These are phyloP conservation scores for Coix lacrymajobi DNA, from an alignment of 176 grass and related monocot genomes.

Conservation along the genomic window DNA sequence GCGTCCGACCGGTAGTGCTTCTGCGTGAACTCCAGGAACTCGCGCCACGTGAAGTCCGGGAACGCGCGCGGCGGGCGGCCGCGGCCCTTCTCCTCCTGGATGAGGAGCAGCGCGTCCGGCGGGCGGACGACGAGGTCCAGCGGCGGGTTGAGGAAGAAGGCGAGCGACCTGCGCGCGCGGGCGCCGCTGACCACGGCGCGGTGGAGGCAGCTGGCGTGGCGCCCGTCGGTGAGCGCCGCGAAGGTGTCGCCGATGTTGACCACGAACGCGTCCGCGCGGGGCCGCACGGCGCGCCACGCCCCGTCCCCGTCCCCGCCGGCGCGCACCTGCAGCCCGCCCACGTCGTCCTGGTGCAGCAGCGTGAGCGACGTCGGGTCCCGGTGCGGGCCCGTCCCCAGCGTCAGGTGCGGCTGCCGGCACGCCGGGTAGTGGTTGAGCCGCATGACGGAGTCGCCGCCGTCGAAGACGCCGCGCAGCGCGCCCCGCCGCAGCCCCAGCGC, in stretches of 20 bases:
- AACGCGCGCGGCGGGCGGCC: conserved; percentile 52
- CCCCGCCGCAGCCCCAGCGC: conserved; percentile 14
- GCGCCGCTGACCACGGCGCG: conserved; percentile 37
- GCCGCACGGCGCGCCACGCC: conserved; percentile 29
- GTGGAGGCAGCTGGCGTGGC: conserved; percentile 56
- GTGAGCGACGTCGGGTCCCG: conserved; percentile 60
- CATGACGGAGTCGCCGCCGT: conserved; percentile 31
- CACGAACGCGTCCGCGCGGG: conserved; percentile 44
- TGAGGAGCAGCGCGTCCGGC: conserved; percentile 35
- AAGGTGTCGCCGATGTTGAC: conserved; percentile 61
- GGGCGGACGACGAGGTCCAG: conserved; percentile 37
- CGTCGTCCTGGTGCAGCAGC: conserved; percentile 57
- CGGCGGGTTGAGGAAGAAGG: conserved; percentile 52
- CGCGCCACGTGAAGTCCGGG: conserved; percentile 92
- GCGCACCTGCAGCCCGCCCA: conserved; percentile 48
- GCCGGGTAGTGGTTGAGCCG: conserved; percentile 49
- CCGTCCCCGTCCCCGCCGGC: background rate
- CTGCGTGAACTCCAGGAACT: conserved; percentile 85
- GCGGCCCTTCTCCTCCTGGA: background rate
- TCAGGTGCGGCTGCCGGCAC: conserved; percentile 41
- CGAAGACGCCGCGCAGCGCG: conserved; percentile 29
- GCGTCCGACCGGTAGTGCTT: conserved; percentile 71
- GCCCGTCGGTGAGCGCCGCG: conserved; percentile 45
- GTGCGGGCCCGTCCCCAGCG: conserved; percentile 55
- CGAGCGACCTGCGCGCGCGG: conserved; percentile 22